Percentiles rank a stretch among this genome's conserved stretches.
Conservation (phyloP, 2,329 filamentous ascomycete species). For the Paraphoma sp. region DNA sequence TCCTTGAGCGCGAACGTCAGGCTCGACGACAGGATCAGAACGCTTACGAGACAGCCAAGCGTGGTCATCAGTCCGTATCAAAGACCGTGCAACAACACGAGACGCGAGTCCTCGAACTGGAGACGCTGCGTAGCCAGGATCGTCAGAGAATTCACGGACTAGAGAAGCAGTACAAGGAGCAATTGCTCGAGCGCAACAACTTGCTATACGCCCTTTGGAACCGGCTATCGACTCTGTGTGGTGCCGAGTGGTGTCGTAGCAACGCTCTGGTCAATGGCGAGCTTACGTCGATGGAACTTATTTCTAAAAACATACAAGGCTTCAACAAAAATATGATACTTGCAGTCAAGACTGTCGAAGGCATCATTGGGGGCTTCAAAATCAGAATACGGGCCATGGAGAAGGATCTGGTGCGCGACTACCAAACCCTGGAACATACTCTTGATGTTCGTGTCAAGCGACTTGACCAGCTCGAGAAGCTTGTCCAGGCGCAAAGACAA, state of each 20-base stretch:
- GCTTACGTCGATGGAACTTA: constrained; percentile 82
- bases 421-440: constrained; percentile 81
- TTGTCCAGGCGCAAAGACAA: constrained; percentile 60
- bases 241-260: constrained; percentile 87
- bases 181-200: constrained; percentile 87
- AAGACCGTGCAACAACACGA: constrained; percentile 86
- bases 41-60: constrained; percentile 86
- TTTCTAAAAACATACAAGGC: constrained; percentile 82
- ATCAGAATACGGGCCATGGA: constrained; percentile 84
- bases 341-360: constrained; percentile 87
- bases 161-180: constrained; percentile 83
- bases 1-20: constrained; percentile 89
- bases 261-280: constrained; percentile 90
- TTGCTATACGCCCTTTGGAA: constrained; percentile 91
- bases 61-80: constrained; percentile 85
- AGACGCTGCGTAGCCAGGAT: constrained; percentile 78
- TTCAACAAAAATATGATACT: constrained; percentile 90
- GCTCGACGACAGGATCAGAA: constrained; percentile 85
- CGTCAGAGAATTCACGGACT: constrained; percentile 76
- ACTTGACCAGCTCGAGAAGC: constrained; percentile 83
- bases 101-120: constrained; percentile 82
- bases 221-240: constrained; percentile 82
- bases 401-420: constrained; percentile 87
- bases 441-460: constrained; percentile 82
- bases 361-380: constrained; percentile 78